Evolutionary conservation across 2,329 filamentous ascomycete species (phyloP), one percentile per base, ranked within the genome.

Genomic region (Botryotinia narcissicola): DNA sequence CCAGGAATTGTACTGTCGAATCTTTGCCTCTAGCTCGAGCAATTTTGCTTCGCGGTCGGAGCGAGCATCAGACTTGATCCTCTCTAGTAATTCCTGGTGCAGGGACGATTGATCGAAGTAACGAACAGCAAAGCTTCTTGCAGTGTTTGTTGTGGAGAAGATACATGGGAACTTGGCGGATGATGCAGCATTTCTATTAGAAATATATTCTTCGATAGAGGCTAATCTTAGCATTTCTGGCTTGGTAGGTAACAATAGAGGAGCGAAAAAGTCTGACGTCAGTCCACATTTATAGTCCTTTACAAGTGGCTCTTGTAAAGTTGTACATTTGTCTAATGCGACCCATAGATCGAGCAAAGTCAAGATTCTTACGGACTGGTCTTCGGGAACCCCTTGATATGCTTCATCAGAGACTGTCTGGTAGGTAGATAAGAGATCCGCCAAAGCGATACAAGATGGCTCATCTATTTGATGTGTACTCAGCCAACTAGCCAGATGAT

Each of bases 341-440:
- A 88, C 78, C 90, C 89, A 92, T 0, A 91, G 78, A 71, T 91
- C 88, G 4, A 89, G 76, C 0, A 87, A 76, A 0, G 85, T 87
- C 0, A 92, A 82, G 4, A 89, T 73, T 86, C 90, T 89, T 7
- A 85, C 74, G 0, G 90, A 91, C 0, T 82, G 76, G 0, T 80
- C 80, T 74, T 87, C 84, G 0, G 89, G 85, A 3, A 84, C 83
- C 0, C 69, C 74, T 0, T 71, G 3, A 61, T 89, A 89, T 0
- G 48, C 14, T 0, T 1, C 0, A 0, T 42, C 59, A 0, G 83
- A 83, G 5, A 35, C 5, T 0, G 25, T 7, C 57, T 83, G 78
- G 71, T 87, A 87, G 0, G 59, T 22, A 2, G 78, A 61, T 1
- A 86, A 81, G 6, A 82, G 67, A 0, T 71, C 7, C 1, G 70